A percentile compares a stretch with the other conserved stretches of the same genome.
Conservation (phyloP, 2,329 filamentous ascomycete species). For the Stenocarpella maydis region DNA sequence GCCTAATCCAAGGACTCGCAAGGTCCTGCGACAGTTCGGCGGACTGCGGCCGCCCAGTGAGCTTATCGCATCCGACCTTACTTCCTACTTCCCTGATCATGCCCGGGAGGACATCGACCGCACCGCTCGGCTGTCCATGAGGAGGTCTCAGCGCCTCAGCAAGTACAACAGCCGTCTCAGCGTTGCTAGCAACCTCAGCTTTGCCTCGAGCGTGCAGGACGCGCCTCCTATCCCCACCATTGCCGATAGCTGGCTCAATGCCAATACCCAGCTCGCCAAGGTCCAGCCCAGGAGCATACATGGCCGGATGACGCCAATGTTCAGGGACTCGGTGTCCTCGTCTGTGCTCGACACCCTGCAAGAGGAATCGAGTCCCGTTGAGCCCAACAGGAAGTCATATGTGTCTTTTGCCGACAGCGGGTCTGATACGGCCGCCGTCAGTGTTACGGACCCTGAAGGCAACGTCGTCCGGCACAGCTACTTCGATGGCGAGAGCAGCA, state of each 20-base stretch:
- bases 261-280: conserved; percentile 62
- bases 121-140: conserved; percentile 90
- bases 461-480: conserved; percentile 78
- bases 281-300: conserved; percentile 54
- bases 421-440: conserved; percentile 74
- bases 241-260: conserved; percentile 87
- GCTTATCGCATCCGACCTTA: conserved; percentile 94
- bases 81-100: conserved; percentile 97
- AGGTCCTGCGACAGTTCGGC: conserved; percentile 82
- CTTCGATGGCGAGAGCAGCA: conserved; percentile 79
- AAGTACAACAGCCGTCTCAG: conserved; percentile 92
- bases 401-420: conserved; percentile 85
- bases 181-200: conserved; percentile 91
- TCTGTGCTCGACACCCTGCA: conserved; percentile 89
- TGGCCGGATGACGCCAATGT: conserved; percentile 64
- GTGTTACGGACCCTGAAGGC: conserved; percentile 80
- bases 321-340: conserved; percentile 87
- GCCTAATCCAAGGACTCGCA: conserved; percentile 53
- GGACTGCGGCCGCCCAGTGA: conserved; percentile 94
- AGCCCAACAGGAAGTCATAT: conserved; percentile 93
- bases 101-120: conserved; percentile 94
- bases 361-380: conserved; percentile 82
- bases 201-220: conserved; percentile 90
- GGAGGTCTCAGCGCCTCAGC: conserved; percentile 89
- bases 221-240: conserved; percentile 96